Evolutionary conservation across 2,329 filamentous ascomycete genomes (phyloP).

Genomic region (Septoria linicola): DNA sequence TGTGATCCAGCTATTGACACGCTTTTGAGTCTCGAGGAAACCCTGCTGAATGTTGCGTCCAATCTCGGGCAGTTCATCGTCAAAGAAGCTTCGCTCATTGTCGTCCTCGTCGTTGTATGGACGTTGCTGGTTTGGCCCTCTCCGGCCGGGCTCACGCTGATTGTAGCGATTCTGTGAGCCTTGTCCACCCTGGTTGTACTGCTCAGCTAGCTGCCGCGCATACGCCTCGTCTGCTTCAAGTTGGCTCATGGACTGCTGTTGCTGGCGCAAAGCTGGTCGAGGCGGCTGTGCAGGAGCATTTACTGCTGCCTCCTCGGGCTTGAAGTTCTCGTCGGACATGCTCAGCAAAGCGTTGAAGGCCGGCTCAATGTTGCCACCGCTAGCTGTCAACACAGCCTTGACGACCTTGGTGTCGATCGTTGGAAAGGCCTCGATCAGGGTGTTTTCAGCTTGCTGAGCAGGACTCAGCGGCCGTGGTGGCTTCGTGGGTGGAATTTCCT

Average conservation of each 20-base stretch:
- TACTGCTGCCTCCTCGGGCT: constrained; percentile 58
- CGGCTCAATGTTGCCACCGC: constrained; percentile 81
- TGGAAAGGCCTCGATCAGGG: constrained; percentile 91
- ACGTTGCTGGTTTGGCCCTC: constrained; percentile 44
- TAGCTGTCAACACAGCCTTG: constrained; percentile 83
- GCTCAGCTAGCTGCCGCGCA: constrained; percentile 87
- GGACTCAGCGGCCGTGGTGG: constrained; percentile 80
- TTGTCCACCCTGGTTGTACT: constrained; percentile 59
- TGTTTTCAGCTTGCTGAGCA: constrained; percentile 79
- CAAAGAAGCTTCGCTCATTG: constrained; percentile 86
- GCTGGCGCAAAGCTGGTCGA: constrained; percentile 74
- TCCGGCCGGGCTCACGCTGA: constrained; percentile 39
- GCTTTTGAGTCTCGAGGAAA: constrained; percentile 89
- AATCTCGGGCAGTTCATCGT: constrained; percentile 92
- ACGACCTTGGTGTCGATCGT: constrained; percentile 75
- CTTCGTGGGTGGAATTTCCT: constrained; percentile 67
- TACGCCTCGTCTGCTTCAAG: constrained; percentile 88
- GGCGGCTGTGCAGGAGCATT: constrained; percentile 53
- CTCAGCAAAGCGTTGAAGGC: constrained; percentile 91
- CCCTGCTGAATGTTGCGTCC: constrained; percentile 91
- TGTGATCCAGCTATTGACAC: constrained; percentile 89
- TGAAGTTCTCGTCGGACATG: constrained; percentile 56
- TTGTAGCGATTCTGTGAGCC: constrained; percentile 33
- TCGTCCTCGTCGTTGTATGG: constrained; percentile 54
- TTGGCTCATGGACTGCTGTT: constrained; percentile 66